Base-by-base conservation (phyloP, 768 basidiomycete genomes). In the Termitomyces eurrhizus region DNA sequence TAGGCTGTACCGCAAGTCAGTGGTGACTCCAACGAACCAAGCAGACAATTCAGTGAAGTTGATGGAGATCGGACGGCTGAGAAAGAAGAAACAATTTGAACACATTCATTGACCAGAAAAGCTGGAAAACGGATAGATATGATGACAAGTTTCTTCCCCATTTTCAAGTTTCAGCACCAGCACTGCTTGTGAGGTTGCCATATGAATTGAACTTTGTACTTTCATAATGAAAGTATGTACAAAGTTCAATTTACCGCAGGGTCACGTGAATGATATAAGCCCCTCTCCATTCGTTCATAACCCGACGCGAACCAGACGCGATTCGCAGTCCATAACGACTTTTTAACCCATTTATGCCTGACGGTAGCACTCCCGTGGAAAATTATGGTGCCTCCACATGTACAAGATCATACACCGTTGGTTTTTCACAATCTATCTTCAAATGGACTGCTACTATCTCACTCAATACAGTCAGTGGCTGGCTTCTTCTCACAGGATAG, bases 401-500 rank as follows among this genome's bases (percentile, higher is more conserved):
- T 18, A n/a, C 42, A 32, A 55, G 41, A 55, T 42, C 41, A 33
- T 55, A 55, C 13, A 55, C 29, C 16, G 54, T 55, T 26, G 12
- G 33, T 45, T 57, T 14, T 49, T 24, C 4, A 36, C 29, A n/a
- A 36, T 12, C 46, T 12, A 26, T 24, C 13, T 2, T 9, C 26
- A 26, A 39, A 16, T 36, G 42, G 4, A 44, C 9, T 11, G 35
- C 39, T 4, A 1, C 11, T 50, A 29, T 21, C 51, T 29, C 12
- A 26, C 16, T 45, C 29, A 46, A 26, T 21, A 36, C 49, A 63
- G 62, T 35, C 62, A 11, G 32, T 60, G 3, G 1, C 37, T 57
- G 56, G 59, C 11, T 64, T 61, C 39, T 64, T 64, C 42, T 21
- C 24, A 7, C 63, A 64, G 33, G 63, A 64, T 39, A 39, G 41